phyloP scores from a whole-genome alignment of 805 yeast genomes.

The Kluyveromyces nonfermentans region DNA sequence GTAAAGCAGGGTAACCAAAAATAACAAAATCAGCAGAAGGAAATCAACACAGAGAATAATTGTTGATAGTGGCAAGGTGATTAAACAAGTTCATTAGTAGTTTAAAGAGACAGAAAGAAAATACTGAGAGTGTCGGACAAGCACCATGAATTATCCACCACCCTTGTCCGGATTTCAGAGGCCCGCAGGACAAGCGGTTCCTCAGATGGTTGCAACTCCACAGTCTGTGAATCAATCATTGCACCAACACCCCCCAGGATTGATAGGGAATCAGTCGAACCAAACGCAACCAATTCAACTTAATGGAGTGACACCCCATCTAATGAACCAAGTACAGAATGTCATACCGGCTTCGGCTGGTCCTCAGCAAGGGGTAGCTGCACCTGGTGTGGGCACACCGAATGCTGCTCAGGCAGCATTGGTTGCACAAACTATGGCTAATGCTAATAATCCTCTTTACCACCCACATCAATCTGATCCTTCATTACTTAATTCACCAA shows the following conservation, averaged over 20 bases:
- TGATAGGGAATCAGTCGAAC: slow-evolving; percentile 1
- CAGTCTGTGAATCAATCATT: slow-evolving; percentile 1
- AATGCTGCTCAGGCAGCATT: slow-evolving; percentile 4
- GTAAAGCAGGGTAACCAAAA: neutral
- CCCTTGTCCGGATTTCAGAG: slow-evolving; percentile 4
- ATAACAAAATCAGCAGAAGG: neutral
- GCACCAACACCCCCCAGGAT: slow-evolving; percentile 4
- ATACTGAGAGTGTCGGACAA: neutral
- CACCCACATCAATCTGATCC: slow-evolving; percentile 30
- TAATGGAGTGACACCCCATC: neutral
- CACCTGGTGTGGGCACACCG: slow-evolving; percentile 8
- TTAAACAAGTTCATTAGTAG: neutral
- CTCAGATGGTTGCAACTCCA: slow-evolving; percentile 4
- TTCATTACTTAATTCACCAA: slow-evolving; percentile 23
- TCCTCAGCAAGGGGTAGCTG: slow-evolving; percentile 4
- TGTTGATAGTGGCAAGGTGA: neutral
- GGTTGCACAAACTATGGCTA: slow-evolving; percentile 6
- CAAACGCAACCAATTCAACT: neutral
- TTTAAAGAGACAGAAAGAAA: neutral
- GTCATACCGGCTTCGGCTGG: neutral
- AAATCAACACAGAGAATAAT: neutral
- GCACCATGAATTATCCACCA: slow-evolving; percentile 3
- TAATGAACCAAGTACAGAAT: slow-evolving; percentile 1
- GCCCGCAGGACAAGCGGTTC: slow-evolving; percentile 4
- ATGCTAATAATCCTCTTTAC: slow-evolving; percentile 26